Percentiles rank a stretch among this genome's conserved stretches.
These are phyloP conservation scores for Punctularia strigosozonata DNA, from an alignment of 768 basidiomycete species.

Conservation along the genomic window DNA sequence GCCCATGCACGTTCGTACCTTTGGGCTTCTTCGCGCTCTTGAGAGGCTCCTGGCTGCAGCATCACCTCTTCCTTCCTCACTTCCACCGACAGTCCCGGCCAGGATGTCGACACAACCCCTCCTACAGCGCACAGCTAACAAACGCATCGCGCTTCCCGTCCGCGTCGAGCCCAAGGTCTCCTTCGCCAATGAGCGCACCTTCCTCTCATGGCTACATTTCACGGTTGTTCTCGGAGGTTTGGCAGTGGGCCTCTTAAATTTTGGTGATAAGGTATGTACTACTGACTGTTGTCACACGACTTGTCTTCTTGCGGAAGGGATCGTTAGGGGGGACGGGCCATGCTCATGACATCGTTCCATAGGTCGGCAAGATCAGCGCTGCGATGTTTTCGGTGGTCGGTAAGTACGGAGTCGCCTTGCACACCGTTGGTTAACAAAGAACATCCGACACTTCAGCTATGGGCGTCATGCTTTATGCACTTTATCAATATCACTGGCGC, in stretches of 20 bases:
- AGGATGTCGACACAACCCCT: conserved; percentile 95
- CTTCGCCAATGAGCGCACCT: conserved; percentile 91
- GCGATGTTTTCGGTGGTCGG: conserved; percentile 94
- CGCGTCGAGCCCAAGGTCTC: conserved; percentile 92
- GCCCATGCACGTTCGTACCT: too few relatives aligned
- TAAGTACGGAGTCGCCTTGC: conserved; percentile 25
- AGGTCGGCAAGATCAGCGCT: conserved; percentile 94
- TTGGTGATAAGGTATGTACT: conserved; percentile 77
- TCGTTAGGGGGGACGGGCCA: background rate
- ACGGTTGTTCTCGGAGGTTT: conserved; percentile 96
- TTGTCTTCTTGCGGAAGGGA: background rate
- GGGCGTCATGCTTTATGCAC: conserved; percentile 93
- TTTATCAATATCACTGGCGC: conserved; percentile 94
- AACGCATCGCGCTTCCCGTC: conserved; percentile 94
- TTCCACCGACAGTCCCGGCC: background rate
- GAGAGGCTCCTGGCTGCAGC: too few relatives aligned
- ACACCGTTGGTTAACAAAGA: conserved; percentile 6
- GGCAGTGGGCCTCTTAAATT: conserved; percentile 92
- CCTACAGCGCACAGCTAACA: conserved; percentile 84
- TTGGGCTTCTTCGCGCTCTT: too few relatives aligned
- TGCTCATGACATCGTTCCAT: conserved; percentile 1
- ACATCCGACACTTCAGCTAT: conserved; percentile 60
- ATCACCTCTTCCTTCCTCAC: background rate
- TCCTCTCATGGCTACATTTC: conserved; percentile 97
- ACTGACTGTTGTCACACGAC: background rate